A percentile compares a stretch with the other conserved stretches of the same genome.
Evolutionary conservation across 1,284 basidiomycete species (phyloP).

Genomic region (Cryptococcus floricola): DNA sequence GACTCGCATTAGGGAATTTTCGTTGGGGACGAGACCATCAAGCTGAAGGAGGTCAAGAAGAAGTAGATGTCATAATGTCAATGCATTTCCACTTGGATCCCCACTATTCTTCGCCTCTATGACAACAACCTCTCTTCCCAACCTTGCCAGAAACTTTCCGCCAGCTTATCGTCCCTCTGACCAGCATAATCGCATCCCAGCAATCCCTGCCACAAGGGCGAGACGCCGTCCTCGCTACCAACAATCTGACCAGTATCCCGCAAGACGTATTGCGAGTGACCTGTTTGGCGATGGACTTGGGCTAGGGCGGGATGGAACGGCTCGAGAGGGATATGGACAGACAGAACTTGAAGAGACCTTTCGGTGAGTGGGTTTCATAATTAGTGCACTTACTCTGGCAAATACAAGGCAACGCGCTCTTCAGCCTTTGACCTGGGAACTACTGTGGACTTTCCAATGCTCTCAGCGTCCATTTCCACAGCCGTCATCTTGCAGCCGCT

Average conservation of each 20-base stretch:
- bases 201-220: slow-evolving; percentile 32
- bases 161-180: neutral
- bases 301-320: slow-evolving; percentile 25
- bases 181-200: slow-evolving; percentile 30
- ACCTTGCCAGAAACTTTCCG: slow-evolving; percentile 22
- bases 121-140: slow-evolving; percentile 19
- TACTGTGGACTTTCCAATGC: too few relatives aligned
- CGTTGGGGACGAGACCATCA: slow-evolving; percentile 80
- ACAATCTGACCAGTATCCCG: slow-evolving; percentile 36
- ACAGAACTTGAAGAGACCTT: slow-evolving; percentile 30
- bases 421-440: neutral
- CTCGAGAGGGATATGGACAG: slow-evolving; percentile 22
- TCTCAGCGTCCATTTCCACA: slow-evolving; percentile 31
- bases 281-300: slow-evolving; percentile 26
- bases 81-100: slow-evolving; percentile 4
- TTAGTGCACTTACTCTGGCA: slow-evolving; percentile 33
- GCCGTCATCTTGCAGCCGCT: slow-evolving; percentile 24
- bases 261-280: slow-evolving; percentile 26
- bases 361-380: slow-evolving; percentile 4
- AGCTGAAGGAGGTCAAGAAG: slow-evolving; percentile 89
- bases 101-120: too few relatives aligned
- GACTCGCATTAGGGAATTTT: slow-evolving; percentile 69
- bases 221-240: slow-evolving; percentile 33
- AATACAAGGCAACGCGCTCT: slow-evolving; percentile 24
- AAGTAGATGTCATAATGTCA: slow-evolving; percentile 59